phyloP scores from a whole-genome alignment of 2,329 filamentous ascomycete species.

The Leptosphaerulina australis region DNA sequence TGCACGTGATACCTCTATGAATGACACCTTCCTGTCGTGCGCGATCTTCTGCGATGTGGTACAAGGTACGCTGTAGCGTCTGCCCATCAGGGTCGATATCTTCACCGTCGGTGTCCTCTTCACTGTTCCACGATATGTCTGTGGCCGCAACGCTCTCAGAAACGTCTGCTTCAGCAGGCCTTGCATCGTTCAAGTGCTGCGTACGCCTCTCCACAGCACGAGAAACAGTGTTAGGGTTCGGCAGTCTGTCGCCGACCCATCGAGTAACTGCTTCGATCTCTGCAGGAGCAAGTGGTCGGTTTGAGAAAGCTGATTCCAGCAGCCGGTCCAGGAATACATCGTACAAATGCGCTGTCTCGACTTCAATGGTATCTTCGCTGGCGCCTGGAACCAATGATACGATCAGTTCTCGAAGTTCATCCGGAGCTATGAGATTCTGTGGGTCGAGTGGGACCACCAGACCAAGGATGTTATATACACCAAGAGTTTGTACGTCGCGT shows the following conservation, averaged over 20 bases:
- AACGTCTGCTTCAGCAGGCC: conserved; percentile 21
- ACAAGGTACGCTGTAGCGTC: conserved; percentile 83
- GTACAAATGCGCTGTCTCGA: conserved; percentile 33
- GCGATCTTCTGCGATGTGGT: conserved; percentile 92
- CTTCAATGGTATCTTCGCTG: conserved; percentile 28
- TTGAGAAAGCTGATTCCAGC: conserved; percentile 30
- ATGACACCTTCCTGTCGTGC: conserved; percentile 77
- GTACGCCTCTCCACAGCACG: conserved; percentile 34
- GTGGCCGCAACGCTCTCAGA: conserved; percentile 42
- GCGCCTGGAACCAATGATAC: conserved; percentile 25
- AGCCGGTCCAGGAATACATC: conserved; percentile 41
- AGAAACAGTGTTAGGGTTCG: conserved; percentile 20
- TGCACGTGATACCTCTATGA: conserved; percentile 90
- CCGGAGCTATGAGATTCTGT: conserved; percentile 25
- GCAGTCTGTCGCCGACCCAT: conserved; percentile 28
- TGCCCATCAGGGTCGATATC: conserved; percentile 63
- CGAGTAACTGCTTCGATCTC: conserved; percentile 28
- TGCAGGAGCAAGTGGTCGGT: conserved; percentile 22
- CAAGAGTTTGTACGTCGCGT: conserved; percentile 30
- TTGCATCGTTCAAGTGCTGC: conserved; percentile 17
- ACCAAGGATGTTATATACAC: conserved; percentile 37
- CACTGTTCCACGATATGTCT: conserved; percentile 38
- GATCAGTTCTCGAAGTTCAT: conserved; percentile 34
- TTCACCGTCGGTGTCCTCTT: conserved; percentile 51
- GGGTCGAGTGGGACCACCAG: conserved; percentile 31